Base-by-base conservation (phyloP, 306 rosid genomes). In the Medicago lupulina region DNA sequence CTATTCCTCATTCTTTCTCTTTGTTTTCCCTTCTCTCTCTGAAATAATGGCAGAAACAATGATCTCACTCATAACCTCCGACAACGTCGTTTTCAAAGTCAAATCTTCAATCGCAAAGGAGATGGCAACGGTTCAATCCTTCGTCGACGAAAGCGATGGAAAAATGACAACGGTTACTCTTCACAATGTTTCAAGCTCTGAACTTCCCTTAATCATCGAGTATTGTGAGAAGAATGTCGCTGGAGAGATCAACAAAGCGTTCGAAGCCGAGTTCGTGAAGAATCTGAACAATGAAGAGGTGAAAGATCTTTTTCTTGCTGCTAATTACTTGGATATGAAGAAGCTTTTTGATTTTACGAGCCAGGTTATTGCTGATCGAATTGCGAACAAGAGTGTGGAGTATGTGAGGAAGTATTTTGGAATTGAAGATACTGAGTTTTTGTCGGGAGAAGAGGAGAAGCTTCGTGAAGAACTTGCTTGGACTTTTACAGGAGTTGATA, bases 331-430 rank as follows among this genome's bases (percentile, higher is more conserved):
- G 55, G 28, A 78, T n/a, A 73, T 60, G 17, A 61, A 59, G 11
- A 68, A 75, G 0, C 15, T 85, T 13, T 16, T 78, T 4, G 75
- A 44, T 2, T 68, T 75, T 9, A 67, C 81, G 8, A 18, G 4
- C 51, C 71, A 34, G 79, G 9, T 47, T 31, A 65, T 78, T 18
- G 85, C 81, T 2, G 59, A 75, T 19, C 58, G 78, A 15, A 82
- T 85, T 46, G 8, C 60, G 75, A 76, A 85, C 54, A 82, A 79
- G 73, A 73, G 89, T 39, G 85, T 79, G 6, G 79, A 76, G 73
- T 62, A 25, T 12, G 81, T 68, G 11, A 57, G 89, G 44, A 63
- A 28, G 4, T 43, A 76, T 51, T 85, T 85, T n/a, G 76, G 70
- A 3, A 5, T 79, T 7, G 78, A 47, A 8, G 70, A 8, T 25